Conservation (phyloP, 208 protist genomes). For the Crithidia brevicula region DNA sequence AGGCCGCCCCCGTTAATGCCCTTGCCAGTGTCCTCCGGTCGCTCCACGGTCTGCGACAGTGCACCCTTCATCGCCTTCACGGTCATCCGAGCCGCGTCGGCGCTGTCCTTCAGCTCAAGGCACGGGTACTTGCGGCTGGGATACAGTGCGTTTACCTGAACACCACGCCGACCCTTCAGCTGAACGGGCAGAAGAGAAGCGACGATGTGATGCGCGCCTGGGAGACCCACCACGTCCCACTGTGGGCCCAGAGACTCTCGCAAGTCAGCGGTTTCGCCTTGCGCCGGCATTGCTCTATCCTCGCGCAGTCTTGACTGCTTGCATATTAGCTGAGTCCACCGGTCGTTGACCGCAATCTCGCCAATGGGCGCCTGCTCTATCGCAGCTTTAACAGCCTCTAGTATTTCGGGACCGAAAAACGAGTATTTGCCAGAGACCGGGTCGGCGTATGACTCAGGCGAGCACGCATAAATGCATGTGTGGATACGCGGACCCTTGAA, state of each 20-base stretch:
- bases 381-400: slow-evolving; percentile 55
- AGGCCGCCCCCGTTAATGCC: slow-evolving; percentile 17
- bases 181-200: slow-evolving; percentile 65
- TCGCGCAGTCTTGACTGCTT: slow-evolving; percentile 43
- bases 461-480: slow-evolving; percentile 84
- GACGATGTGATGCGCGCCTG: slow-evolving; percentile 39
- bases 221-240: slow-evolving; percentile 62
- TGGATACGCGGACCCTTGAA: slow-evolving; percentile 86
- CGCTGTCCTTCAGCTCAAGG: slow-evolving; percentile 36
- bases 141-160: slow-evolving; percentile 48
- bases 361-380: slow-evolving; percentile 61
- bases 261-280: slow-evolving; percentile 13
- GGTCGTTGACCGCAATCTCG: slow-evolving; percentile 80
- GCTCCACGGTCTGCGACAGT: slow-evolving; percentile 35
- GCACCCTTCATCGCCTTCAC: slow-evolving; percentile 61
- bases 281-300: slow-evolving; percentile 1
- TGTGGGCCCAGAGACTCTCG: slow-evolving; percentile 43
- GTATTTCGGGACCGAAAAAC: slow-evolving; percentile 71
- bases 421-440: slow-evolving; percentile 60
- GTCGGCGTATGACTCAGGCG: slow-evolving; percentile 67
- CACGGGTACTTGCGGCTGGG: slow-evolving; percentile 65
- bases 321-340: slow-evolving; percentile 54
- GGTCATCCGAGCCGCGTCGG: slow-evolving; percentile 19
- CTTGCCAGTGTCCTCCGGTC: slow-evolving; percentile 19
- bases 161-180: slow-evolving; percentile 64